A percentile compares a stretch with the other conserved stretches of the same genome.
phyloP scores from a whole-genome alignment of 345 rosid genomes.

The Draba incana region DNA sequence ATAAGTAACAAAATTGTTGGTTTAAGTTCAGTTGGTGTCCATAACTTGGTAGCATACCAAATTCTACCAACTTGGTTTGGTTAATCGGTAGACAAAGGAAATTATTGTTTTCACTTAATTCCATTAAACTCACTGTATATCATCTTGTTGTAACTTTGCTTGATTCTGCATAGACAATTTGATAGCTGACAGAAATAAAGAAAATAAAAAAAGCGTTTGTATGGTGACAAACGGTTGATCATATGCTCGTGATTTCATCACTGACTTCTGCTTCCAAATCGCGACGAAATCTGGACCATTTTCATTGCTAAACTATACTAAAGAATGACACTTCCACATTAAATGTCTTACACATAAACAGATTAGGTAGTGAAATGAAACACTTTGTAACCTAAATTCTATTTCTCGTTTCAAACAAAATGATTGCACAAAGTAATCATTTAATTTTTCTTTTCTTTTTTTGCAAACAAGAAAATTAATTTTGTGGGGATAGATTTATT shows the following conservation, averaged over 20 bases:
- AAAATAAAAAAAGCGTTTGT: no score
- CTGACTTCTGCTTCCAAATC: no score
- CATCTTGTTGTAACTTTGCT: background rate
- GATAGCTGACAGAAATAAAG: background rate
- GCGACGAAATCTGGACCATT: no score
- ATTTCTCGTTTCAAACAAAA: slow-evolving; percentile 12
- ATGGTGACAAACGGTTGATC: background rate
- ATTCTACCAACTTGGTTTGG: no score
- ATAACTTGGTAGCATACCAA: background rate
- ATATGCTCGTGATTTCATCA: background rate
- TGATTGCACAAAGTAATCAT: slow-evolving; percentile 15
- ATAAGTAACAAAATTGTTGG: slow-evolving; percentile 4
- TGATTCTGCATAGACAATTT: background rate
- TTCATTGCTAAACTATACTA: background rate
- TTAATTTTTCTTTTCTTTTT: no score
- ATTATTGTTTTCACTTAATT: no score
- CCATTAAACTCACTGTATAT: no score
- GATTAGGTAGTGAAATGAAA: slow-evolving; percentile 1
- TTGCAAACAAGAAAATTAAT: slow-evolving; percentile 31
- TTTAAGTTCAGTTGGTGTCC: background rate
- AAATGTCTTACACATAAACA: background rate
- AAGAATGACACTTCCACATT: slow-evolving; percentile 2
- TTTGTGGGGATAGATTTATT: slow-evolving; percentile 33
- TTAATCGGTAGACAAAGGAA: no score
- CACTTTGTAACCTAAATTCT: slow-evolving; percentile 16